These are phyloP conservation scores for Aspergillus sp. DNA, from an alignment of 2,329 filamentous ascomycete genomes.

Conservation along the genomic window DNA sequence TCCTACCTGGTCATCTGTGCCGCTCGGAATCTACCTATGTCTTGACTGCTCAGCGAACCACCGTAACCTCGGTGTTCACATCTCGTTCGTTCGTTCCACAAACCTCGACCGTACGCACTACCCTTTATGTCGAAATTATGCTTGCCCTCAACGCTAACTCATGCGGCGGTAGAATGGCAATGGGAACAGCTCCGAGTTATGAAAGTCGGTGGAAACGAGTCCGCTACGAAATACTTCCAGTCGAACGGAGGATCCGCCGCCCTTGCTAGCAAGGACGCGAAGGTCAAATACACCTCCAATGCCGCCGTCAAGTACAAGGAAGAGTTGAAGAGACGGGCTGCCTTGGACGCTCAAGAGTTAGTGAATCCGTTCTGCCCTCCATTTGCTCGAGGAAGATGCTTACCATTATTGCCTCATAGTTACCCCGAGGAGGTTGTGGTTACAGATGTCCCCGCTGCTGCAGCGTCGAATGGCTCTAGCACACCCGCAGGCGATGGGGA, in stretches of 20 bases:
- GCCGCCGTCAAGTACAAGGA: conserved; percentile 98
- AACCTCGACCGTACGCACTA: conserved; percentile 87
- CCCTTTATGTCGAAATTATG: neutral
- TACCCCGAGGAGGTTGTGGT: conserved; percentile 84
- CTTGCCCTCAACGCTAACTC: conserved; percentile 22
- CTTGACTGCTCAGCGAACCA: conserved; percentile 97
- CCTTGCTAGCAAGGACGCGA: conserved; percentile 91
- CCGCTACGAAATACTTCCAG: conserved; percentile 97
- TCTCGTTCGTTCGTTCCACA: conserved; percentile 97
- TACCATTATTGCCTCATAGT: conserved; percentile 46
- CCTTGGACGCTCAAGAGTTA: conserved; percentile 80
- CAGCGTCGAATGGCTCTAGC: conserved; percentile 61
- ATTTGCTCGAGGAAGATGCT: neutral
- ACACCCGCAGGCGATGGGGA: conserved; percentile 79
- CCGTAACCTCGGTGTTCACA: conserved; percentile 95
- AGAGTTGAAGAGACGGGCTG: conserved; percentile 82
- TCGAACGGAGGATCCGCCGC: conserved; percentile 92
- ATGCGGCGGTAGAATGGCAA: conserved; percentile 72
- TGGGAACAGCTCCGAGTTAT: conserved; percentile 96
- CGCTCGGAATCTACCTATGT: conserved; percentile 95
- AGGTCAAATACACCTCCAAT: conserved; percentile 93
- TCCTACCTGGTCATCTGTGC: conserved; percentile 96
- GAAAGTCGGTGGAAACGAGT: conserved; percentile 98
- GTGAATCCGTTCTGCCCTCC: conserved; percentile 28
- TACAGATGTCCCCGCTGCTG: conserved; percentile 66